These are phyloP conservation scores for Sequoiadendron giganteum DNA, from an alignment of 75 land plant genomes.

Conservation along the genomic window DNA sequence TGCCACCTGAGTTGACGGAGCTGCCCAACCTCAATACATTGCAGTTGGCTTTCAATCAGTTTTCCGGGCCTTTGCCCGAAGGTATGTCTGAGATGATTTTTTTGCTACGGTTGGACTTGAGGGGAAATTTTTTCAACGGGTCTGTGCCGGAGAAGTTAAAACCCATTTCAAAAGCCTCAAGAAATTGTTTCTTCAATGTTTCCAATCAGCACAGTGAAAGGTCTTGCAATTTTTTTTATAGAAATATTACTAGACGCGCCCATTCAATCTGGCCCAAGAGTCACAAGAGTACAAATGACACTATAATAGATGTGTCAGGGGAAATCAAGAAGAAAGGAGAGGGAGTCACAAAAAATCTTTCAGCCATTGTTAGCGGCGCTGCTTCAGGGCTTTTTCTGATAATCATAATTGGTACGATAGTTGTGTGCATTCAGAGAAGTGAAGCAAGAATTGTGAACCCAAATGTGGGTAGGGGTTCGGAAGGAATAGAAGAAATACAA, in stretches of 20 bases:
- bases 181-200: constrained; percentile 22
- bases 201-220: constrained; percentile 16
- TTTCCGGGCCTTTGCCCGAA: constrained; percentile 20
- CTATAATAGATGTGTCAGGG: not conserved
- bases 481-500: too few species aligned
- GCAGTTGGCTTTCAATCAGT: constrained; percentile 18
- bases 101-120: constrained; percentile 14
- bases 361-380: constrained; percentile 19
- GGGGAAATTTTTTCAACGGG: constrained; percentile 21
- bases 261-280: not conserved
- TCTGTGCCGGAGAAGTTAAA: not conserved
- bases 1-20: constrained; percentile 13
- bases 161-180: not conserved
- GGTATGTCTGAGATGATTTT: not conserved
- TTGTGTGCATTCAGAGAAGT: constrained; percentile 5
- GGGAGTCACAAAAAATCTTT: not conserved
- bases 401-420: not conserved
- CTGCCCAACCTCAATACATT: constrained; percentile 5
- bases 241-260: not conserved
- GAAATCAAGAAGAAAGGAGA: not conserved
- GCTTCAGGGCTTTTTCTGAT: constrained; percentile 17
- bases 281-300: not conserved
- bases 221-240: constrained; percentile 17
- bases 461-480: not conserved
- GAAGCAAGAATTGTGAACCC: not conserved